Base-by-base conservation (phyloP, 163 green algal genomes). In the Coccomyxa subellipsoidea region DNA sequence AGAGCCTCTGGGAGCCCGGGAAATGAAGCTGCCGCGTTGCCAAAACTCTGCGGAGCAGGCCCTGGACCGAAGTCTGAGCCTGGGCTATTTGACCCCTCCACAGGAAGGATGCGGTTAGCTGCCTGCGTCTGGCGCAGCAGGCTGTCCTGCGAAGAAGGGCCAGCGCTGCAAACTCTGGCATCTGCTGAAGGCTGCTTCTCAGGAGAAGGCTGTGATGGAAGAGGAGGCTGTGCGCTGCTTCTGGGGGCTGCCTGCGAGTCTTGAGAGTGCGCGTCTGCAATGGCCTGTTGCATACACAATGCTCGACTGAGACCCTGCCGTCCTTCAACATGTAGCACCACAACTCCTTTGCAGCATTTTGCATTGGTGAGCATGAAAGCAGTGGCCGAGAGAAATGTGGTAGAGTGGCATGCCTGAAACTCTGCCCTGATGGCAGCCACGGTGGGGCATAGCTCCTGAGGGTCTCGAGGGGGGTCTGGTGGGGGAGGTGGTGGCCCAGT, bases 391-490 rank as follows among this genome's bases (percentile, higher is more conserved):
- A 66, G 47, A 18, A 18, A 12, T 29, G 18, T 29, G 47, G 66
- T 12, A 73, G 31, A 31, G 32, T n/a, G 1, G 29, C 76, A 79
- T 76, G 91, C 89, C 85, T 88, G 78, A 37, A 92, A 88, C 81
- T 96, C 87, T 32, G 86, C 80, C 2, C 90, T 78, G 21, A 92
- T 84, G 9, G 85, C 84, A 31, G 94, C 88, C 40, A 94, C 89
- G 8, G 89, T 88, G 59, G 84, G 25, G 77, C 89, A 91, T 72
- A 96, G 89, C 37, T 84, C 71, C 53, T 80, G 39, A 0, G 93
- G 92, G 4, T 69, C 40, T 40, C 93, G 89, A 0, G 81, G 81
- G 34, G 92, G 92, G 2, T 83, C 89, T 40, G 86, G 34, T 3
- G 92, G 89, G 18, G 85, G 87, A 23, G 83, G 78, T 9, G 89